Evolutionary conservation across 1,284 basidiomycete genomes (phyloP), one percentile per base, ranked within the genome.

Genomic region (Peniophora sp.): DNA sequence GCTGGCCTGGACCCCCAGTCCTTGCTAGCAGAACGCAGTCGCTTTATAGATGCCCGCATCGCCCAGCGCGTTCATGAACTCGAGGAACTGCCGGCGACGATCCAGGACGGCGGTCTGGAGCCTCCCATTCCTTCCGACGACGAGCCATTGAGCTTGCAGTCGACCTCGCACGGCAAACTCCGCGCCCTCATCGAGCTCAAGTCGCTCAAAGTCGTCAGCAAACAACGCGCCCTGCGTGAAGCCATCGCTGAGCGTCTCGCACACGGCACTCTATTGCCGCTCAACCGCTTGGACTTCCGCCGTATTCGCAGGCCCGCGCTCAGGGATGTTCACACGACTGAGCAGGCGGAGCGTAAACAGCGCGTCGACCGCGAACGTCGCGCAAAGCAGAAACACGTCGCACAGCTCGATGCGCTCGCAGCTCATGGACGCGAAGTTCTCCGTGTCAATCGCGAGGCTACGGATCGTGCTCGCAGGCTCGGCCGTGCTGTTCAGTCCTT

Each of bases 311-410:
- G 95, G 63, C 91, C 92, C 24, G 88, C 86, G 0, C 73, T 97
- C 34, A 85, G 92, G 15, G 95, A 98, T 62, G 92, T 93, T 17
- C 86, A 92, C 36, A 82, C 80, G 66, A 97, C 92, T 2, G 97
- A 99, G 68, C 80, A 85, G 57, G 81, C 90, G 14, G 97, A 99
- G 70, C 79, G 93, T 52, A 88, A 90, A 64, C 97, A 99, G 65
- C 87, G 95, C 23, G 77, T 82, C 6, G 95, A 99, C 57, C 85
- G 95, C 20, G 96, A 99, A 69, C 85, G 87, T 48, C 84, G 92
- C 34, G 94, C 94, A 47, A 97, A 98, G 68, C 89, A 94, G 73
- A 95, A 97, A 64, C 97, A 99, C 63, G 81, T 97, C 62, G 92
- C 96, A 61, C 95, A 98, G 64, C 88, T 99, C 61, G 76, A 76